Base-by-base conservation (phyloP, 371 early-diverging fungal species). In the Parasitella parasitica region DNA sequence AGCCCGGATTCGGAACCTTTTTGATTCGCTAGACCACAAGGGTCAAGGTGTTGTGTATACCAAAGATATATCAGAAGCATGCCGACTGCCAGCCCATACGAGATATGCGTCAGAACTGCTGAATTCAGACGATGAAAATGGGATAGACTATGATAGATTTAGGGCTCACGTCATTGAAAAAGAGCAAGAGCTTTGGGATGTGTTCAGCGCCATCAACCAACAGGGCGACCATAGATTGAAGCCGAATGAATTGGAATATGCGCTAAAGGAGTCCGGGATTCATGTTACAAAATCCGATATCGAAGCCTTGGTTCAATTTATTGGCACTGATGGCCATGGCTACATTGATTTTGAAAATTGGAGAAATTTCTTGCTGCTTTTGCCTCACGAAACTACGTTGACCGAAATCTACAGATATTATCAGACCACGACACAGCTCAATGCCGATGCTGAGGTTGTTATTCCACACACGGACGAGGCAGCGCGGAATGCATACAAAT, bases 341-440 rank as follows among this genome's bases (percentile, higher is more conserved):
- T 81, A 75, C 24, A 88, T 89, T 38, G 86, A 87, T 69, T 89
- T 81, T 65, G 76, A 80, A 54, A 89, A 89, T 51, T 91, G 89
- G 91, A 77, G 88, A 65, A 88, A 91, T 69, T 91, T 88, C 63
- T 72, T 91, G 15, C 69, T 91, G 66, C 32, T 73, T 20, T 32
- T 76, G 12, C 77, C 77, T 15, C 73, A 62, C 26, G 68, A 74
- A 66, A 72, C 78, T 13, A 76, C 70, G 13, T 64, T 79, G 49
- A 70, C 71, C 24, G 87, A 87, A 55, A 83, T 91, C 16, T 88
- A 79, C 56, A 76, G 81, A 63, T 89, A 85, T 57, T 87, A 84
- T 28, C 79, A 83, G 36, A 77, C 78, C 24, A 70, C 87, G 4
- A 79, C 84, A 1, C 83, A 85, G 59, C 73, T 86, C 22, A 82